These are phyloP conservation scores for Calocybe indica DNA, from an alignment of 768 basidiomycete genomes.

Conservation along the genomic window DNA sequence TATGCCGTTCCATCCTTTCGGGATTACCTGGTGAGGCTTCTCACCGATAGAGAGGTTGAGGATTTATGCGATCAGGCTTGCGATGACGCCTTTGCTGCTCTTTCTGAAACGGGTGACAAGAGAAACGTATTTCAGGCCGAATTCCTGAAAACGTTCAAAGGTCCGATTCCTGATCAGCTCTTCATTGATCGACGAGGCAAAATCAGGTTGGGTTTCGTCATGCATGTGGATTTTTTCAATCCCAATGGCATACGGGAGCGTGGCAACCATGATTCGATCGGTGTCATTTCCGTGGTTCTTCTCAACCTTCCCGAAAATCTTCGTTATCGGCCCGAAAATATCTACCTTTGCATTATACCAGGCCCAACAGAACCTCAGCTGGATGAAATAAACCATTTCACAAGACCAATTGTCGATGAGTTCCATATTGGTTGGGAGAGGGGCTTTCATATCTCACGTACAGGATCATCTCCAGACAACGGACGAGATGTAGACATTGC, in stretches of 20 bases:
- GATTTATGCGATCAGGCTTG: constrained; percentile 1
- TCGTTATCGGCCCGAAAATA: constrained; percentile 23
- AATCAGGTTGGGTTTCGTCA: constrained; percentile 14
- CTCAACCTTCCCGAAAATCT: constrained; percentile 24
- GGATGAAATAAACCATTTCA: constrained; percentile 21
- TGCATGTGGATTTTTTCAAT: constrained; percentile 30
- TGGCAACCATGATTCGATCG: constrained; percentile 20
- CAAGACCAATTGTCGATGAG: constrained; percentile 22
- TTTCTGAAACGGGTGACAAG: not conserved
- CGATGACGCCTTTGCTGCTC: constrained; percentile 3
- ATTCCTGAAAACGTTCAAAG: constrained; percentile 3
- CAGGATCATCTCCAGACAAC: constrained; percentile 2
- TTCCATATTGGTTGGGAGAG: constrained; percentile 6
- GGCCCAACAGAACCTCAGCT: constrained; percentile 18
- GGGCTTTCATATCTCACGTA: constrained; percentile 13
- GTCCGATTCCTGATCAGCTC: not conserved
- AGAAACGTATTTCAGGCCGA: not conserved
- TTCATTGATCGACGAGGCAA: constrained; percentile 2
- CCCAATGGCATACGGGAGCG: constrained; percentile 17
- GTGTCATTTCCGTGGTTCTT: constrained; percentile 17
- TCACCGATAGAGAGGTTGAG: constrained; percentile 5
- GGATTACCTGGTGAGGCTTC: constrained; percentile 5
- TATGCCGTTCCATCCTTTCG: constrained; percentile 4
- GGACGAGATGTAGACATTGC: not conserved
- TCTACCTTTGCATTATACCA: constrained; percentile 23